phyloP scores from a whole-genome alignment of 352 stramenopile species.

The Stramenopiles sp. region DNA sequence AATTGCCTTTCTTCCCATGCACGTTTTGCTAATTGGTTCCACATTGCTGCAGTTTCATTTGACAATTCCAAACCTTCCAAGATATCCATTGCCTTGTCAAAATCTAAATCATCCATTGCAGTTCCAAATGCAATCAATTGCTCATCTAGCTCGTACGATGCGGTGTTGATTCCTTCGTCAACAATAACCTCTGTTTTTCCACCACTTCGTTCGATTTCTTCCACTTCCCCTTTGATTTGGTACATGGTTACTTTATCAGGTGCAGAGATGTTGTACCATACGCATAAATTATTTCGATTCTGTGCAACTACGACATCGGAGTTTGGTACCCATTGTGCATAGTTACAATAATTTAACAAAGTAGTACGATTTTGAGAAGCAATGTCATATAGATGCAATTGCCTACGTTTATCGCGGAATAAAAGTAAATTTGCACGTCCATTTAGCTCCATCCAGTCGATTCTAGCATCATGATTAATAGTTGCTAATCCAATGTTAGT shows the following conservation, averaged over 20 bases:
- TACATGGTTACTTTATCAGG: constrained; percentile 77
- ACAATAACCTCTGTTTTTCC: constrained; percentile 79
- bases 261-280: constrained; percentile 84
- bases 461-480: constrained; percentile 63
- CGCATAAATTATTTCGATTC: constrained; percentile 61
- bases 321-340: constrained; percentile 85
- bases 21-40: constrained; percentile 60
- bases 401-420: constrained; percentile 68
- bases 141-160: constrained; percentile 72
- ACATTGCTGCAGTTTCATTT: constrained; percentile 74
- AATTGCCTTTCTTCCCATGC: constrained; percentile 60
- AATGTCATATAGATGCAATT: constrained; percentile 73
- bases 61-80: constrained; percentile 67
- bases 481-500: constrained; percentile 40
- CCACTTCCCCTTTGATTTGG: constrained; percentile 78
- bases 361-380: constrained; percentile 53
- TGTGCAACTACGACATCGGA: constrained; percentile 82
- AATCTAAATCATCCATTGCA: constrained; percentile 69
- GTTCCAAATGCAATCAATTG: constrained; percentile 74
- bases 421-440: constrained; percentile 58
- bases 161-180: constrained; percentile 75
- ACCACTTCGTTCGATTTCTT: constrained; percentile 74
- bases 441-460: constrained; percentile 86
- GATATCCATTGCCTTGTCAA: constrained; percentile 70
- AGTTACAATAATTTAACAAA: constrained; percentile 78